Base-by-base conservation (phyloP, 169 alveolate genomes). In the Eimeria nieschulzi region DNA sequence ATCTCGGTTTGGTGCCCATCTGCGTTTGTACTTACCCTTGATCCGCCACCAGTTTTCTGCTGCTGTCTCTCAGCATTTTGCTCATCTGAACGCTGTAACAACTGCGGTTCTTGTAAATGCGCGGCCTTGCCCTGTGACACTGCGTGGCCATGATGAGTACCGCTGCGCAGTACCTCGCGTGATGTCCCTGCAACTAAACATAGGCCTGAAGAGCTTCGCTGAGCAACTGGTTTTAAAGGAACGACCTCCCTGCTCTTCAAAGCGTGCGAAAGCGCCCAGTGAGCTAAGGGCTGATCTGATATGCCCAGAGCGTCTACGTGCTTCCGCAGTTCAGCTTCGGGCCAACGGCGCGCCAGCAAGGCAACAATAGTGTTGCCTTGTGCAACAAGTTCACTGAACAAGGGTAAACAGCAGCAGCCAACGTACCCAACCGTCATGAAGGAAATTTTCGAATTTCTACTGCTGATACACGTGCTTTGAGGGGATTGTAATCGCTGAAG, bases 311-410 rank as follows among this genome's bases (percentile, higher is more conserved):
- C 90, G 33, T 82, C 90, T 54, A 82, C 39, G 6, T 82, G 90
- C 33, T 82, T 56, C 46, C 90, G 59, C 59, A 82, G 26, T 39
- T 63, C 39, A 19, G 90, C 90, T 39, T 82, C 90, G 59, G 90
- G 90, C 90, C 90, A 82, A 25, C 73, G 73, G 76, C 78, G 6
- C 59, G 90, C 90, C 39, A 82, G 76, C 78, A 82, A 82, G 12
- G 90, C 90, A 82, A 82, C 90, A 26, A 82, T 13, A 59, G 90
- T 63, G 64, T 82, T 82, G 23, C 90, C 90, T 33, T 82, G 90
- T 63, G 59, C 90, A 82, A 82, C 70, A 66, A 82, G 78, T 15
- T 26, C 25, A 7, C 90, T 82, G 90, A 82, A 54, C 33, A n/a
- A 33, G 23, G 33, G 59, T 10, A n/a, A 82, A 56, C 76, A 82